Conservation (phyloP, 2,329 filamentous ascomycete genomes). For the Botrytis aclada region DNA sequence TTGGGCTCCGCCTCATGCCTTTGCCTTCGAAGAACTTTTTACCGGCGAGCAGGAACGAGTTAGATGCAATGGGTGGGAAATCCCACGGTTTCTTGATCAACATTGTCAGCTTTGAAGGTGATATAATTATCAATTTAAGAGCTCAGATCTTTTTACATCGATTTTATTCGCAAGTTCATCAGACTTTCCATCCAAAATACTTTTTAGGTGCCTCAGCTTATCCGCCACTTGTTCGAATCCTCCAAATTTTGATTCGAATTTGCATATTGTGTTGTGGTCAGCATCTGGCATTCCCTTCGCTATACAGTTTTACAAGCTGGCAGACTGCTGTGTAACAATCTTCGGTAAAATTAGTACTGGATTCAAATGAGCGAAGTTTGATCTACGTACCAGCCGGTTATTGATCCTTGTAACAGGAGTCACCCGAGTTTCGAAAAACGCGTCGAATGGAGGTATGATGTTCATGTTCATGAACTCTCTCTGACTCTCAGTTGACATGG, state of each 20-base stretch:
- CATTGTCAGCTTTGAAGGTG: neutral
- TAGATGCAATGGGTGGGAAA: neutral
- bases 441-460: neutral
- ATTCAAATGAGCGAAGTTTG: neutral
- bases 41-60: neutral
- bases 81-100: neutral
- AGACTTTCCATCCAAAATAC: neutral
- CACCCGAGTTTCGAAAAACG: neutral
- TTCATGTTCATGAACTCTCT: neutral
- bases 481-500: neutral
- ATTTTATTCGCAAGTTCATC: neutral
- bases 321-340: neutral
- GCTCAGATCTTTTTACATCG: neutral
- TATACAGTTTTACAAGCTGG: neutral
- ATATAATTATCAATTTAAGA: neutral
- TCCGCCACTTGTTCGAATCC: neutral
- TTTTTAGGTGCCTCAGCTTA: neutral
- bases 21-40: slow-evolving; percentile 1
- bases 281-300: neutral
- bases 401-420: neutral
- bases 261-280: slow-evolving; percentile 6
- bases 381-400: neutral
- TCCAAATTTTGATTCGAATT: slow-evolving; percentile 1
- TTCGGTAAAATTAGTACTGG: neutral
- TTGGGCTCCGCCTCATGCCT: neutral